Evolutionary conservation across 148 eudicot species (phyloP), one percentile per base, ranked within the genome.

Genomic region (Vaccinium vitisidaea): DNA sequence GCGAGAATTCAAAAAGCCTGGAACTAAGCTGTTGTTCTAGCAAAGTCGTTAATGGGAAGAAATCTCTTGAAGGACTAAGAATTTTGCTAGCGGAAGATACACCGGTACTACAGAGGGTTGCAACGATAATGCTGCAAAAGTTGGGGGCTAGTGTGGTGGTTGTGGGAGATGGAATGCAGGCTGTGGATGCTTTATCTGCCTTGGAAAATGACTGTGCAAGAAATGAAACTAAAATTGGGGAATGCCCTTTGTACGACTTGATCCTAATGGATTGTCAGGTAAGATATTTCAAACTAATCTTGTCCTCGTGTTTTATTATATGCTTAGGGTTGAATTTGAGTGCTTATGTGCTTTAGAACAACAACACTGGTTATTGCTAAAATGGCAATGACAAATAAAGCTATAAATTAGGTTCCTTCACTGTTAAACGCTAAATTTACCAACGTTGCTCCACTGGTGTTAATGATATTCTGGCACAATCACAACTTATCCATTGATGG

Each of bases 181-280:
- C 95, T 46, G 94, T 96, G 25, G 91, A 93, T 82, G 90, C 95
- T 85, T 89, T 96, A 79, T 83, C 92, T 85, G 79, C 83, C 71
- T 80, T 63, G 69, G 86, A 63, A 70, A 88, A 87, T 54, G 91
- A 43, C n/a, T 71, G 39, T 14, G 56, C 83, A 69, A 84, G 83
- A 30, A 82, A 19, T 54, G 86, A 52, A 61, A 30, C 76, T 11
- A 85, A 80, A 79, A 82, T 81, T 77, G 86, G 65, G 39, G 77
- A 85, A 36, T 81, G 82, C 75, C 85, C 86, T 69, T 75, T 88
- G 6, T 92, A 87, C 54, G 96, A 96, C 89, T 91, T 94, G 91
- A 87, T 96, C 87, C 88, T 96, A 30, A 96, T 96, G 99, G 99
- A 96, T 83, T 96, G 99, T 89, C 99, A 96, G 89, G 99, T 96